A percentile compares a stretch with the other conserved stretches of the same genome.
phyloP scores from a whole-genome alignment of 2,329 filamentous ascomycete genomes.

The Tolypocladium ovalisporum region DNA sequence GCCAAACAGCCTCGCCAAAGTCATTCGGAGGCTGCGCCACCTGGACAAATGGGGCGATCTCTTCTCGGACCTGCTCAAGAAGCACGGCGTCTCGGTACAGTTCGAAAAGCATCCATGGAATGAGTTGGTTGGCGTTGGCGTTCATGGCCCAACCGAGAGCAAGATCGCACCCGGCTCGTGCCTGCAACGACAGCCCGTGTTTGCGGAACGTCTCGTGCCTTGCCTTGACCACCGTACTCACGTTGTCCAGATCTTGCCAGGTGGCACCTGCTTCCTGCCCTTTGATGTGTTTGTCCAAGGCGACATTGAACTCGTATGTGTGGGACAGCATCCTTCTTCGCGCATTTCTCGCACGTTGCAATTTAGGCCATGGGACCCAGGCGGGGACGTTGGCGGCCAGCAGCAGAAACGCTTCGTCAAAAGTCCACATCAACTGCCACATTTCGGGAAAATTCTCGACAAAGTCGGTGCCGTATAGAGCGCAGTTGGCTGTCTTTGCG shows the following conservation, averaged over 20 bases:
- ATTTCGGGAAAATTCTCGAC: conserved; percentile 28
- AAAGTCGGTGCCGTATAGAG: conserved; percentile 29
- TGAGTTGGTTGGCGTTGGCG: conserved; percentile 24
- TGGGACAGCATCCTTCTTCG: conserved; percentile 15
- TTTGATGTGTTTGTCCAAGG: conserved; percentile 20
- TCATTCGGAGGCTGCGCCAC: conserved; percentile 22
- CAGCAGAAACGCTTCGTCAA: conserved; percentile 21
- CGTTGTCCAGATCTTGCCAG: conserved; percentile 27
- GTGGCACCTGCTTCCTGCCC: conserved; percentile 18
- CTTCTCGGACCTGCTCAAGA: conserved; percentile 24
- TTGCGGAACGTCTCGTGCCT: conserved; percentile 18
- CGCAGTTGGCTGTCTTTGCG: conserved; percentile 20
- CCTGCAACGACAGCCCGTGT: conserved; percentile 16
- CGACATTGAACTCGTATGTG: conserved; percentile 22
- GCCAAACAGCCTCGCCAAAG: conserved; percentile 23
- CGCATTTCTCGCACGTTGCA: conserved; percentile 20
- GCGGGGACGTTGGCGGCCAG: conserved; percentile 19
- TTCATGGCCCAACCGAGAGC: conserved; percentile 26
- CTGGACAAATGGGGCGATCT: conserved; percentile 22
- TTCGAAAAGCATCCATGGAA: conserved; percentile 30
- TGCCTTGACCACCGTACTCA: conserved; percentile 19
- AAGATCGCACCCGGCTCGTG: conserved; percentile 22
- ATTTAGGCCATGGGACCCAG: conserved; percentile 20
- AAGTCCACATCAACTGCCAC: conserved; percentile 25
- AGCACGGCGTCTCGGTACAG: conserved; percentile 26